phyloP scores from a whole-genome alignment of 257 asterid genomes.

The Lycium ferocissimum region DNA sequence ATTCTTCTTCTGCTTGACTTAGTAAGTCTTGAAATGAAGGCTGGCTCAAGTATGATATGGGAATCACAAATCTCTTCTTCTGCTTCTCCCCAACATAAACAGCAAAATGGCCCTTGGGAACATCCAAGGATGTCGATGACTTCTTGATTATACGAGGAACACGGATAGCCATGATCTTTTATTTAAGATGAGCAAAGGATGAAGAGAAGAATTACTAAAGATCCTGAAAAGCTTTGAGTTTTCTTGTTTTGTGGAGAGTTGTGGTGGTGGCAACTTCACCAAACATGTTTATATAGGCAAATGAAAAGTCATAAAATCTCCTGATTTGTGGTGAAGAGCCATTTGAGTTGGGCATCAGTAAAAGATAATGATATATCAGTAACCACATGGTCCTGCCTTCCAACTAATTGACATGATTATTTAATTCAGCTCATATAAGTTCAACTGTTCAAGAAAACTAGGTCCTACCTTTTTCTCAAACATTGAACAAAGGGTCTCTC shows the following conservation, averaged over 20 bases:
- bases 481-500: background rate
- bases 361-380: background rate
- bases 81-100: constrained; percentile 59
- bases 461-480: background rate
- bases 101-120: constrained; percentile 63
- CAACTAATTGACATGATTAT: background rate
- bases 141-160: background rate
- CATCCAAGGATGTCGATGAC: constrained; percentile 20
- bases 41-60: constrained; percentile 50
- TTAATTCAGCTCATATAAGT: background rate
- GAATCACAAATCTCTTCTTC: constrained; percentile 46
- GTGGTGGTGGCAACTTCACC: background rate
- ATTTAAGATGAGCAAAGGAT: background rate
- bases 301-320: background rate
- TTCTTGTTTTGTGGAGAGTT: background rate
- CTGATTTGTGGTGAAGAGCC: background rate
- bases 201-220: background rate
- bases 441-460: background rate
- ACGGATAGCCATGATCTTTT: background rate
- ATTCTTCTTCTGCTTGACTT: constrained; percentile 46
- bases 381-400: background rate
- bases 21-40: constrained; percentile 53
- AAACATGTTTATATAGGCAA: background rate
- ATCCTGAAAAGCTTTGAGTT: background rate
- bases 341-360: background rate